These are phyloP conservation scores for Talaromyces piceae DNA, from an alignment of 2,329 filamentous ascomycete species.

Conservation along the genomic window DNA sequence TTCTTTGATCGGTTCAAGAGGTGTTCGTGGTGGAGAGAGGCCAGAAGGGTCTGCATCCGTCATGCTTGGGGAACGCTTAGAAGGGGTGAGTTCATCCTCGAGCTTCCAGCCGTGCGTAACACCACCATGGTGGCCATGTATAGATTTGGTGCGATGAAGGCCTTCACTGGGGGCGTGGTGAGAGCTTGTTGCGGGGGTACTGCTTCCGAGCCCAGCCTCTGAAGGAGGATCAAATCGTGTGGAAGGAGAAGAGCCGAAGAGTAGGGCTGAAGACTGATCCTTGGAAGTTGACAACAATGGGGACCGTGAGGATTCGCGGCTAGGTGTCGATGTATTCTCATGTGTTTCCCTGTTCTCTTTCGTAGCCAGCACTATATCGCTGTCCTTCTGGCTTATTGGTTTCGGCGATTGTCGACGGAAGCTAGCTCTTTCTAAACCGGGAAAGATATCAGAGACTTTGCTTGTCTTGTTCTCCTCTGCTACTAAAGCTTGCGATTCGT, in stretches of 20 bases:
- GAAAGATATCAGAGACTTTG: constrained; percentile 29
- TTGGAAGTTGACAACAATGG: constrained; percentile 18
- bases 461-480: constrained; percentile 12
- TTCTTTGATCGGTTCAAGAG: constrained; percentile 46
- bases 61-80: constrained; percentile 4
- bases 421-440: constrained; percentile 26
- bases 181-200: not conserved
- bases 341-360: not conserved
- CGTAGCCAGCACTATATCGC: constrained; percentile 7
- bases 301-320: not conserved
- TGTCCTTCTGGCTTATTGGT: constrained; percentile 16
- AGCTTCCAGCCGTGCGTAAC: constrained; percentile 22
- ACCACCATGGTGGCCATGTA: constrained; percentile 28
- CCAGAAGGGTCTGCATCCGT: constrained; percentile 21
- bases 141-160: constrained; percentile 29
- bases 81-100: constrained; percentile 20
- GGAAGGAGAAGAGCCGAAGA: constrained; percentile 37
- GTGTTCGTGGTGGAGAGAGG: constrained; percentile 31
- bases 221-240: constrained; percentile 15
- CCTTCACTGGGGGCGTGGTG: constrained; percentile 17
- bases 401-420: constrained; percentile 20
- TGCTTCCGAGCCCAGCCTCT: not conserved
- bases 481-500: constrained; percentile 2
- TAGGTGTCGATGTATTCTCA: not conserved
- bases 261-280: constrained; percentile 37